phyloP scores from a whole-genome alignment of 1,139 yeast genomes.

The Saccharomycopsis crataegensis region DNA sequence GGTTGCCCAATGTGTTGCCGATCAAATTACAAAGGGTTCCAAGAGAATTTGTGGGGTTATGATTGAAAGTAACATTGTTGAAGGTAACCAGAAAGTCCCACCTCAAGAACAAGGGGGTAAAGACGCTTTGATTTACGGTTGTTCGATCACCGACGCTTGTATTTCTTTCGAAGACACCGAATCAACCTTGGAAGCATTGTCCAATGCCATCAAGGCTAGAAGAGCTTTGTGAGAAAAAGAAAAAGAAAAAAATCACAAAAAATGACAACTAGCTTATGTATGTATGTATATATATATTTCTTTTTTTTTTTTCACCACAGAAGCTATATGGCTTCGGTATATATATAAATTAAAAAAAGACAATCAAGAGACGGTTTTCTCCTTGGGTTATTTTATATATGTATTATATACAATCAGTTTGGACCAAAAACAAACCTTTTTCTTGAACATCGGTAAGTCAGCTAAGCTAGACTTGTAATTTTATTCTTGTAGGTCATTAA shows the following conservation, averaged over 20 bases:
- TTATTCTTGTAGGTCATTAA: too few relatives aligned
- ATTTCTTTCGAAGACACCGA: slow-evolving; percentile 89
- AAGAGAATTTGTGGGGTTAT: slow-evolving; percentile 80
- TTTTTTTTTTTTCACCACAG: not conserved
- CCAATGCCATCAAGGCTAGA: slow-evolving; percentile 76
- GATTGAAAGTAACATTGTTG: slow-evolving; percentile 89
- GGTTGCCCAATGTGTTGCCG: slow-evolving; percentile 75
- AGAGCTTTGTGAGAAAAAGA: slow-evolving; percentile 9
- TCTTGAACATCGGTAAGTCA: too few relatives aligned
- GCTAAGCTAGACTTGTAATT: too few relatives aligned
- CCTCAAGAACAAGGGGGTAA: slow-evolving; percentile 51
- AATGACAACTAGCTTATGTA: not conserved
- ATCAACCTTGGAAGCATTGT: slow-evolving; percentile 65
- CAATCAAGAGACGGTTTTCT: too few relatives aligned
- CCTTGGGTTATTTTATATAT: too few relatives aligned
- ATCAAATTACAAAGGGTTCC: slow-evolving; percentile 74
- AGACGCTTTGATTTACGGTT: slow-evolving; percentile 80
- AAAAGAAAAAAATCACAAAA: too few relatives aligned
- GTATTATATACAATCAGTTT: too few relatives aligned
- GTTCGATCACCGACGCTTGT: slow-evolving; percentile 94
- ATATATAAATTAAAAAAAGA: not conserved
- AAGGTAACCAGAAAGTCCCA: slow-evolving; percentile 88
- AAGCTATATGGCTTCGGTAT: not conserved
- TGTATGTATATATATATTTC: not conserved
- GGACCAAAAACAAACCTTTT: too few relatives aligned